phyloP scores from a whole-genome alignment of 164 flowering plant species.

The Vitis labrusca region DNA sequence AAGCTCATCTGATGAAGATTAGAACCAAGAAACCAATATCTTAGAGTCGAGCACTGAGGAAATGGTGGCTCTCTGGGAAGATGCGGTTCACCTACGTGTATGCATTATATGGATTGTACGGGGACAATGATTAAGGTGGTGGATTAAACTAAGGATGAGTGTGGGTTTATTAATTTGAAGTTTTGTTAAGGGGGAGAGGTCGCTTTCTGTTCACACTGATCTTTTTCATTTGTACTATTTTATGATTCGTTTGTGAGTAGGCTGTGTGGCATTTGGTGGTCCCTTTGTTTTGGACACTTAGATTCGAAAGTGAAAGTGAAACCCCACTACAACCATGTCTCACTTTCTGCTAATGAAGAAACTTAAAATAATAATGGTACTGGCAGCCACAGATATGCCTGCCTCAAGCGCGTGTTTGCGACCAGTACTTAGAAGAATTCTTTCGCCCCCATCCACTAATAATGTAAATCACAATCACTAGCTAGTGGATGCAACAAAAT shows the following conservation, averaged over 20 bases:
- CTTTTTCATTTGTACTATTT: not conserved
- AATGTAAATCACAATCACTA: too few relatives aligned
- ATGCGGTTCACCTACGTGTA: not conserved
- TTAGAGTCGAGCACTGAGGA: too few relatives aligned
- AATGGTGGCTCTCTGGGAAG: too few relatives aligned
- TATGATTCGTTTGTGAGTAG: constrained; percentile 2
- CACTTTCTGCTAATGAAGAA: constrained; percentile 10
- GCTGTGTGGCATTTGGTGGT: constrained; percentile 11
- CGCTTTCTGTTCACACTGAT: constrained; percentile 19
- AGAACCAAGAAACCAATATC: too few relatives aligned
- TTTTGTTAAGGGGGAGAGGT: constrained; percentile 7
- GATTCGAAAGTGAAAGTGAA: constrained; percentile 34
- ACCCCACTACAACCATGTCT: constrained; percentile 17
- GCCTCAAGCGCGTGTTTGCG: not conserved
- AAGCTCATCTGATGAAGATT: too few relatives aligned
- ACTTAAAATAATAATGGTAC: not conserved
- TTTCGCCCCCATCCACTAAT: too few relatives aligned
- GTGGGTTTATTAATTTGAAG: not conserved
- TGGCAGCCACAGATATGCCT: not conserved
- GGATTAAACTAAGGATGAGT: constrained; percentile 3
- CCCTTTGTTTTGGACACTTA: constrained; percentile 3
- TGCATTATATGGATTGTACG: not conserved
- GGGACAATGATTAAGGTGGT: not conserved
- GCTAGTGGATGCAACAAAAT: too few relatives aligned
- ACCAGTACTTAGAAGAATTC: too few relatives aligned